phyloP scores from a whole-genome alignment of 225 moss, liverwort and hornwort species.

The Physcomitrellopsis africana region DNA sequence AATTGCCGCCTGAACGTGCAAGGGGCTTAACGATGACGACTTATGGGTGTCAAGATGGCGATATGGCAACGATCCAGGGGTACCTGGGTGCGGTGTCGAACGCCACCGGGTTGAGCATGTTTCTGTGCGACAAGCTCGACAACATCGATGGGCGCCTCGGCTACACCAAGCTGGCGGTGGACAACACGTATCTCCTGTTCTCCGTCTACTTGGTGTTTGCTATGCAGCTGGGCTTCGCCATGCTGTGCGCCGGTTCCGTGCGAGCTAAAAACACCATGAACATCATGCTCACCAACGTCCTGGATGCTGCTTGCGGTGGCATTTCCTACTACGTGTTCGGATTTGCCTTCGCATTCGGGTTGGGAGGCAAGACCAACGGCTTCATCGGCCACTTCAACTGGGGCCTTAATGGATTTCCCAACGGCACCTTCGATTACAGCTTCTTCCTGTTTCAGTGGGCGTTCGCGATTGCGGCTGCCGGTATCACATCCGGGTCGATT shows the following conservation, averaged over 20 bases:
- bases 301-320: conserved; percentile 67
- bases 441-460: conserved; percentile 58
- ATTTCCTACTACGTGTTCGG: conserved; percentile 69
- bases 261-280: conserved; percentile 69
- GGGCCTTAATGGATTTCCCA: conserved; percentile 24
- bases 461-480: conserved; percentile 53
- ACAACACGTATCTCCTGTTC: conserved; percentile 60
- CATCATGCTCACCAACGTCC: conserved; percentile 68
- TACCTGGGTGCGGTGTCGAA: conserved; percentile 23
- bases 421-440: conserved; percentile 30
- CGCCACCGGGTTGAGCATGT: conserved; percentile 25
- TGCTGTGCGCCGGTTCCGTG: conserved; percentile 72
- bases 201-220: conserved; percentile 67
- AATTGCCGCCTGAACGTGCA: too few relatives aligned
- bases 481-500: conserved; percentile 50
- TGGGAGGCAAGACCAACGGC: conserved; percentile 38
- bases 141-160: conserved; percentile 25
- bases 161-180: conserved; percentile 28
- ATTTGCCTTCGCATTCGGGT: conserved; percentile 65
- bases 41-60: conserved; percentile 32
- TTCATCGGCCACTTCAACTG: conserved; percentile 68
- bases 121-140: conserved; percentile 53
- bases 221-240: conserved; percentile 73
- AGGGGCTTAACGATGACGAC: background rate
- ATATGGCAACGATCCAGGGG: conserved; percentile 27